Base-by-base conservation (phyloP, 371 early-diverging fungal genomes). In the Entomophthora muscae region DNA sequence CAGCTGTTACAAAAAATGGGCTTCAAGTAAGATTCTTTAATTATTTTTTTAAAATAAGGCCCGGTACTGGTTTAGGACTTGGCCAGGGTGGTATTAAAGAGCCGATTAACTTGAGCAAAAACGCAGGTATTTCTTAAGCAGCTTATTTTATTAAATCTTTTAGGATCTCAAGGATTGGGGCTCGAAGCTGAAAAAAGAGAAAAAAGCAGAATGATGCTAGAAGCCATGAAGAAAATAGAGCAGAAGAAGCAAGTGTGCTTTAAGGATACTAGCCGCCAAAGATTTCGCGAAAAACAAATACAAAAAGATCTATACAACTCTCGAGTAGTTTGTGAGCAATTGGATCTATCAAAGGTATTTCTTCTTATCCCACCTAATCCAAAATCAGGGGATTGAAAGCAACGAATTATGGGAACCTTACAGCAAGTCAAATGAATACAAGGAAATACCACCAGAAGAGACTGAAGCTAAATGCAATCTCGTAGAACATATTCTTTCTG, bases 281-380 rank as follows among this genome's bases (percentile, higher is more conserved):
- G 27, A 21, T 54, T 54, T 54, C 55, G 21, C 23, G 21, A 23
- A 7, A 26, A 21, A 54, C 55, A 54, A 21, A 54, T 21, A 21
- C 2, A 26, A 7, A 23, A 21, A 23, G 55, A 54, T 21, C 55
- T 54, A 26, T 22, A 26, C 21, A 54, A 54, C 3, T 3, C 23
- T 26, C 21, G 55, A 22, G 5, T 26, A 54, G 55, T 54, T 54
- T 54, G 55, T 54, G 55, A 54, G 55, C 55, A 54, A 26, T 54
- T 54, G 26, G 55, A 54, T 54, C 21, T 3, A 22, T 26, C 21
- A 26, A 54, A 54, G 21, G 55, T 54, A 54, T n/a, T n/a, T 5
- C 27, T 54, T 54, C 21, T 22, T 54, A 22, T 23, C 21, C 2
- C 27, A 54, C 5, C 27, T 23, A 23, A 23, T 26, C 21, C 55